Percentiles rank a stretch among this genome's conserved stretches.
Evolutionary conservation across 805 yeast species (phyloP).

Genomic region (Suhomyces vadensis): DNA sequence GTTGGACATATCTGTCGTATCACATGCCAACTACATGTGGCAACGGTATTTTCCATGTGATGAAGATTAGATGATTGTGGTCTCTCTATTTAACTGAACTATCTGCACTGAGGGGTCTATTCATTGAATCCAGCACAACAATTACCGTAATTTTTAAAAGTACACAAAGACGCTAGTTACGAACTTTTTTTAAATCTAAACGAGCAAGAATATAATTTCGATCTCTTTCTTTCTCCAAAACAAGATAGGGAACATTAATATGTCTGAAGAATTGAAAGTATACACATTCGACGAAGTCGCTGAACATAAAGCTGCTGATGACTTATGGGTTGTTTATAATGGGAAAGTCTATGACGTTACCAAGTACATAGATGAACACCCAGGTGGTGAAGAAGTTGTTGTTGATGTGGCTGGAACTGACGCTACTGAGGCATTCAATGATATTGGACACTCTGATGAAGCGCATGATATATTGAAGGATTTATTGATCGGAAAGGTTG

Average conservation of each 20-base stretch:
- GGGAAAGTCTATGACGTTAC: constrained; percentile 46
- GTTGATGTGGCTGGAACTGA: constrained; percentile 45
- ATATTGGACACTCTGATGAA: constrained; percentile 97
- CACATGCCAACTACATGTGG: constrained; percentile 1
- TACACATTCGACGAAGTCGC: constrained; percentile 56
- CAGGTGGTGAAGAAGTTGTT: constrained; percentile 50
- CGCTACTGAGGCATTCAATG: constrained; percentile 53
- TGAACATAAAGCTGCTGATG: constrained; percentile 39
- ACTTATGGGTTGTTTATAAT: constrained; percentile 47
- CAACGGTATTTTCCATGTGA: not conserved
- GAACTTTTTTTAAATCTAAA: constrained; percentile 3
- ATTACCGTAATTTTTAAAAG: not conserved
- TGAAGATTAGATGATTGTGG: not conserved
- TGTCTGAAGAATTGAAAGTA: constrained; percentile 33
- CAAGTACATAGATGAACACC: constrained; percentile 47
- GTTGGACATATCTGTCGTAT: not conserved
- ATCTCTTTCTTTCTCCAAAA: constrained; percentile 1
- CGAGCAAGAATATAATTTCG: constrained; percentile 1
- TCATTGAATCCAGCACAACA: not conserved
- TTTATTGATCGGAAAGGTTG: constrained; percentile 75
- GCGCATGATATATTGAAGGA: constrained; percentile 76
- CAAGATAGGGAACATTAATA: not conserved
- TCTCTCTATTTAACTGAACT: too few species aligned
- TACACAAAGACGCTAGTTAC: constrained; percentile 1
- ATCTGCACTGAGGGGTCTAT: constrained; percentile 1